Base-by-base conservation (phyloP, 192 early-diverging fungal genomes). In the Dissophora ornata region DNA sequence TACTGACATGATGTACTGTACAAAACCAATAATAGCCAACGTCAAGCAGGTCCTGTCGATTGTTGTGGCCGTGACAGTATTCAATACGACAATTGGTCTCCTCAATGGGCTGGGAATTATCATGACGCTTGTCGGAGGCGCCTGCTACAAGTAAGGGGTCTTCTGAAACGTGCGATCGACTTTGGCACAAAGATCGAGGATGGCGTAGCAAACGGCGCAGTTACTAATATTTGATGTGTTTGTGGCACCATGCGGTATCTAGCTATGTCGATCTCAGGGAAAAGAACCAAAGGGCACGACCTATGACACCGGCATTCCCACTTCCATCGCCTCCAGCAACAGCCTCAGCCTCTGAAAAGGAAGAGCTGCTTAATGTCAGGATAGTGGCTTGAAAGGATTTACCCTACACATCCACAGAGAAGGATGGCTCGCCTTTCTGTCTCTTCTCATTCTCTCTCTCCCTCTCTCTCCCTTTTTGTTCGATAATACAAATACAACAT, bases 1-100 rank as follows among this genome's bases (percentile, higher is more conserved):
- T n/a, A n/a, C n/a, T n/a, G n/a, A n/a, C n/a, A n/a, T n/a, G n/a
- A n/a, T n/a, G n/a, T n/a, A n/a, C n/a, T n/a, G n/a, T n/a, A n/a
- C n/a, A n/a, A n/a, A 25, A 15, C 19, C 13, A 8, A 19, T 46
- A 26, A n/a, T 68, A 87, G 87, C 83, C 30, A 91, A 92, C 61
- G 90, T 92, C 19, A 92, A 92, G 79, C 91, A 92, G 66, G 91
- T 89, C 3, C 81, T 92, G 6, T 89, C 88, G 32, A 90, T 91
- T 62, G 75, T 87, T 41, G 64, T 87, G 29, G 79, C 85, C 4
- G 90, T 91, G 7, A 81, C 81, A 9, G 86, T 87, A 25, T 92
- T 86, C 49, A 83, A 83, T 53, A 80, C 89, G 1, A 82, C 69
- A 51, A 88, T 84, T 51, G 91, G 80, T 4, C 62, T 83, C 45